Evolutionary conservation across 2,329 filamentous ascomycete species (phyloP).

Genomic region (Alternaria sp.): DNA sequence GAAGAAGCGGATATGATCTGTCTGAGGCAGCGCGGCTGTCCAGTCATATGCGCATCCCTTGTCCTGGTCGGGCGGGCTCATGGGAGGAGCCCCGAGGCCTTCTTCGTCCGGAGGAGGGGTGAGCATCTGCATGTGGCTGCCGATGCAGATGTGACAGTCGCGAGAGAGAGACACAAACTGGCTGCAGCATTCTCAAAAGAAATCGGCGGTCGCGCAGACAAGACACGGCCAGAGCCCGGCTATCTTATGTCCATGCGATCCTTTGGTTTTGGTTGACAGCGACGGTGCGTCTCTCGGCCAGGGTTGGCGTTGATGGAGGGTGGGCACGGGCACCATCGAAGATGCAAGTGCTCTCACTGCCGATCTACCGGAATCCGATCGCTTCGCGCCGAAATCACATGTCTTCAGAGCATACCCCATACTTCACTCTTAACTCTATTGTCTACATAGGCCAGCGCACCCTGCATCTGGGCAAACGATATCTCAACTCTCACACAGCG

Average conservation of each 20-base stretch:
- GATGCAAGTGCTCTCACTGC: slow-evolving; percentile 8
- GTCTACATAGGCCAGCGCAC: not conserved
- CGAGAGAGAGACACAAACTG: slow-evolving; percentile 2
- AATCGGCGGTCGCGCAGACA: not conserved
- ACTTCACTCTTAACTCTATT: not conserved
- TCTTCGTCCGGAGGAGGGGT: slow-evolving; percentile 28
- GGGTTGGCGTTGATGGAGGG: slow-evolving; percentile 48
- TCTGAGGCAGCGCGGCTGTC: slow-evolving; percentile 41
- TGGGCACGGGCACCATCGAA: slow-evolving; percentile 9
- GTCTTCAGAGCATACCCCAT: not conserved
- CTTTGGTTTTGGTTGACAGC: not conserved
- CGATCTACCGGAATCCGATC: slow-evolving; percentile 12
- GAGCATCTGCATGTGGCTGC: slow-evolving; percentile 17
- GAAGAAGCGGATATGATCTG: slow-evolving; percentile 47
- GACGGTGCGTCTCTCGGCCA: slow-evolving; percentile 17
- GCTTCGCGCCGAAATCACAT: not conserved
- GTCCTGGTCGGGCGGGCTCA: slow-evolving; percentile 2
- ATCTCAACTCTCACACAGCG: not conserved
- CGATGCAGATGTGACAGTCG: slow-evolving; percentile 7
- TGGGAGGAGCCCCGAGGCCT: slow-evolving; percentile 11
- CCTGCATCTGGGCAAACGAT: not conserved
- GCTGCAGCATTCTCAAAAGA: slow-evolving; percentile 10
- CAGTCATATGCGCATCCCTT: slow-evolving; percentile 31
- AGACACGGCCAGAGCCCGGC: not conserved
- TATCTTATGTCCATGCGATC: slow-evolving; percentile 5